phyloP scores from a whole-genome alignment of 2,329 filamentous ascomycete genomes.

The Fusarium goolgardi region DNA sequence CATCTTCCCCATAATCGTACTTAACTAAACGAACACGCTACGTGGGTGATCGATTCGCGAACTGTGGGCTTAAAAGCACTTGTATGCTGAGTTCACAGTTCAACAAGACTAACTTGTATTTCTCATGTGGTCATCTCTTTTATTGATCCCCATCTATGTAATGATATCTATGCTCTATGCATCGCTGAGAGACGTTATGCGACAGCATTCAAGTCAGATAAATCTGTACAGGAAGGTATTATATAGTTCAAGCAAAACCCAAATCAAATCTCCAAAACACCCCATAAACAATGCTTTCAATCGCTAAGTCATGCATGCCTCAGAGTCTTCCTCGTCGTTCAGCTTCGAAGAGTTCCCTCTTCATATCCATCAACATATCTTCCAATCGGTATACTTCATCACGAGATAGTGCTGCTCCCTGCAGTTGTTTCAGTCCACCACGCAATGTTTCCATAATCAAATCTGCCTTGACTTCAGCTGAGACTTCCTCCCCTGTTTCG shows the following conservation, averaged over 20 bases:
- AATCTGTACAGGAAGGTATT: constrained; percentile 36
- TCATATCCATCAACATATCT: constrained; percentile 82
- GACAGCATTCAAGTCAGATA: constrained; percentile 10
- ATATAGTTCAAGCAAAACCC: constrained; percentile 31
- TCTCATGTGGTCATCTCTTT: constrained; percentile 27
- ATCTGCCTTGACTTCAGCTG: constrained; percentile 26
- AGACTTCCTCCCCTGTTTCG: constrained; percentile 8
- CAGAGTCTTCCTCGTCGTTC: constrained; percentile 65
- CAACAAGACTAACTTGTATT: not conserved
- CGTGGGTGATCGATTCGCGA: not conserved
- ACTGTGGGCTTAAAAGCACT: not conserved
- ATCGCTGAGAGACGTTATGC: constrained; percentile 29
- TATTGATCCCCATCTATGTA: constrained; percentile 33
- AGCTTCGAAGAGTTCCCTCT: constrained; percentile 78
- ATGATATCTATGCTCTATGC: constrained; percentile 20
- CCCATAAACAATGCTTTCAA: constrained; percentile 38
- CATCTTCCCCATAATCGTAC: not conserved
- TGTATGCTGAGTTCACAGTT: not conserved
- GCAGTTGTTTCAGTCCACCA: constrained; percentile 66
- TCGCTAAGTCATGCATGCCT: constrained; percentile 33
- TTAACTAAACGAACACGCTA: constrained; percentile 1
- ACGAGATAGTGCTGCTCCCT: constrained; percentile 68
- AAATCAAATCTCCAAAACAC: constrained; percentile 22
- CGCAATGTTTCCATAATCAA: constrained; percentile 51
- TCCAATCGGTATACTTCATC: constrained; percentile 78